These are phyloP conservation scores for Mycena haematopus DNA, from an alignment of 768 basidiomycete species.

Conservation along the genomic window DNA sequence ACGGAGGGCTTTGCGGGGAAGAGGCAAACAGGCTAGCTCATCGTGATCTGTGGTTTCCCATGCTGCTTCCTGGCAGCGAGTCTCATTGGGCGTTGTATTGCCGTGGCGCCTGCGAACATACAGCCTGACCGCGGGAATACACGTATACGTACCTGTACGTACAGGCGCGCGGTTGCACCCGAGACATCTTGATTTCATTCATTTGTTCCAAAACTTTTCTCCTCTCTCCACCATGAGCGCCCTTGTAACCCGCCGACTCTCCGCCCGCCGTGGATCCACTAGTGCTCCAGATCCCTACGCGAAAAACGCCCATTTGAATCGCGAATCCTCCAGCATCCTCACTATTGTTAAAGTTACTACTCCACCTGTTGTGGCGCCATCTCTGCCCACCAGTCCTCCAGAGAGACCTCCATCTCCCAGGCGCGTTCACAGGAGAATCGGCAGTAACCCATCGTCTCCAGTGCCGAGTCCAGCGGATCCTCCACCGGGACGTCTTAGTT, in stretches of 20 bases:
- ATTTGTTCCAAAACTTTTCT: neutral
- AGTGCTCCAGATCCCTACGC: slow-evolving; percentile 75
- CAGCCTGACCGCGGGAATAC: neutral
- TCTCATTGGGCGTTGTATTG: slow-evolving; percentile 5
- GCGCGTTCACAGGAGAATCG: slow-evolving; percentile 39
- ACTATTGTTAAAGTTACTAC: slow-evolving; percentile 75
- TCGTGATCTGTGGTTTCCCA: too few relatives aligned
- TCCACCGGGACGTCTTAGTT: slow-evolving; percentile 51
- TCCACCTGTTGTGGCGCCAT: slow-evolving; percentile 36
- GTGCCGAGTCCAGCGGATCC: slow-evolving; percentile 33
- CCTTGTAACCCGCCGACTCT: slow-evolving; percentile 44
- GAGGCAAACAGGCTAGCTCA: too few relatives aligned
- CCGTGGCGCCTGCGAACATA: slow-evolving; percentile 9
- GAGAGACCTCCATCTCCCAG: slow-evolving; percentile 37
- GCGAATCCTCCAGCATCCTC: slow-evolving; percentile 65
- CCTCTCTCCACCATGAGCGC: slow-evolving; percentile 17
- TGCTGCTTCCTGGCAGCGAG: too few relatives aligned
- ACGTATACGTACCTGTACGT: slow-evolving; percentile 4
- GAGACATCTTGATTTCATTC: slow-evolving; percentile 15
- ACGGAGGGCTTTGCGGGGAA: neutral
- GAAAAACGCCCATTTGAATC: slow-evolving; percentile 53
- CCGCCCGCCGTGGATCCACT: slow-evolving; percentile 69
- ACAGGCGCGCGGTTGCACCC: slow-evolving; percentile 10
- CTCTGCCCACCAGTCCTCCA: slow-evolving; percentile 35
- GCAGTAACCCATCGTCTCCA: slow-evolving; percentile 37